A percentile compares a stretch with the other conserved stretches of the same genome.
These are phyloP conservation scores for Yamadazyma friedrichii DNA, from an alignment of 1,139 yeast genomes.

Conservation along the genomic window DNA sequence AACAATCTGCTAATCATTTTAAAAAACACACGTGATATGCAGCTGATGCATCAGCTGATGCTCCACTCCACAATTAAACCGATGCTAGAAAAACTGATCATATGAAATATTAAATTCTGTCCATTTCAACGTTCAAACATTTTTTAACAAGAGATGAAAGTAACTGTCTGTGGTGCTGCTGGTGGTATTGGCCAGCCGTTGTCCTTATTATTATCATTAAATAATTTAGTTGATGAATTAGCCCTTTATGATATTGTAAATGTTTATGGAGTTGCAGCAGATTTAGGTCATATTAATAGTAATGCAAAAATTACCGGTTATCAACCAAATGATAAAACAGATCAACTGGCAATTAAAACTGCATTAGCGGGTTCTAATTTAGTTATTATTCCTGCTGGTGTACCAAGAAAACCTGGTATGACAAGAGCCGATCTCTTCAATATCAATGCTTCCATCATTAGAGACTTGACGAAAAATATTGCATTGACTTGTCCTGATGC, in stretches of 20 bases:
- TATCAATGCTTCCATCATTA: conserved; percentile 68
- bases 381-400: conserved; percentile 79
- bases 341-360: conserved; percentile 42
- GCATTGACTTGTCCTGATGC: conserved; percentile 64
- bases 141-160: conserved; percentile 42
- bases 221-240: conserved; percentile 53
- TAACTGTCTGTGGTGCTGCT: conserved; percentile 75
- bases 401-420: conserved; percentile 80
- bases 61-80: conserved; percentile 5
- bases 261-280: conserved; percentile 73
- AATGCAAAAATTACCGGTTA: conserved; percentile 55
- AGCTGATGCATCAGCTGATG: background rate
- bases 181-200: conserved; percentile 83
- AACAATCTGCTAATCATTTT: too few relatives aligned
- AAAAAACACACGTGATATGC: too few relatives aligned
- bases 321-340: conserved; percentile 51
- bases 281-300: conserved; percentile 68
- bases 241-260: conserved; percentile 66
- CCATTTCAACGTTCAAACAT: background rate
- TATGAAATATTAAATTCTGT: conserved; percentile 2
- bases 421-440: conserved; percentile 75
- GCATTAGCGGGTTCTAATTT: conserved; percentile 58
- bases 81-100: conserved; percentile 3
- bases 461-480: conserved; percentile 56
- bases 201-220: conserved; percentile 61